phyloP scores from a whole-genome alignment of 805 yeast genomes.

The Kurtzmaniella fragi region DNA sequence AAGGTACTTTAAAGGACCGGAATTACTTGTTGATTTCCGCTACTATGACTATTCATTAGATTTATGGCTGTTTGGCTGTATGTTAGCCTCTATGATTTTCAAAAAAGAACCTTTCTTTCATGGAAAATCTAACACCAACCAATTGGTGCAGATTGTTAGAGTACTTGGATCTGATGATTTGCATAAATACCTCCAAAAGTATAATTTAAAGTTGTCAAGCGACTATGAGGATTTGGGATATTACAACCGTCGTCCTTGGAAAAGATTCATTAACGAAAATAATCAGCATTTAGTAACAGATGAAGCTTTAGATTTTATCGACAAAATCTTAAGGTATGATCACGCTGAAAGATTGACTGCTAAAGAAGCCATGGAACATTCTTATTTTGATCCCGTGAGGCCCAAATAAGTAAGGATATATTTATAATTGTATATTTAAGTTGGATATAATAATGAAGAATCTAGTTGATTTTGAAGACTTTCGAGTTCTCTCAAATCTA shows the following conservation, averaged over 20 bases:
- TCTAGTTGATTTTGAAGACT: not conserved
- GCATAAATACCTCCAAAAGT: constrained; percentile 62
- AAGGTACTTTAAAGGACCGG: constrained; percentile 91
- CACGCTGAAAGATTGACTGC: constrained; percentile 89
- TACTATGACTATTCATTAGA: constrained; percentile 90
- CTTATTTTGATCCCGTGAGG: constrained; percentile 20
- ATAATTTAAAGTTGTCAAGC: constrained; percentile 61
- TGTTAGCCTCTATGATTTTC: constrained; percentile 85
- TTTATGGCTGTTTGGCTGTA: constrained; percentile 92
- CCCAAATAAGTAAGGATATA: no score
- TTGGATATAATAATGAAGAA: not conserved
- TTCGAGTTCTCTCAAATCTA: not conserved
- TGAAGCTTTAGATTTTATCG: constrained; percentile 78
- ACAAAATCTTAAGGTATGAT: constrained; percentile 74
- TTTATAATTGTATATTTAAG: no score
- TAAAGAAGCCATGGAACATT: constrained; percentile 78
- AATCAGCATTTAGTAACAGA: constrained; percentile 61
- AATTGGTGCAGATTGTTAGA: constrained; percentile 81
- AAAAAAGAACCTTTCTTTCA: constrained; percentile 90
- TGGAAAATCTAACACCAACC: constrained; percentile 88
- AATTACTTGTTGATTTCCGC: constrained; percentile 76
- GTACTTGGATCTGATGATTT: constrained; percentile 84
- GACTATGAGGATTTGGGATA: constrained; percentile 71
- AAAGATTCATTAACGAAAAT: constrained; percentile 60
- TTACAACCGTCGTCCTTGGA: constrained; percentile 86